A percentile compares a stretch with the other conserved stretches of the same genome.
phyloP scores from a whole-genome alignment of 2,329 filamentous ascomycete genomes.

The Chrysoporthe puriensis region DNA sequence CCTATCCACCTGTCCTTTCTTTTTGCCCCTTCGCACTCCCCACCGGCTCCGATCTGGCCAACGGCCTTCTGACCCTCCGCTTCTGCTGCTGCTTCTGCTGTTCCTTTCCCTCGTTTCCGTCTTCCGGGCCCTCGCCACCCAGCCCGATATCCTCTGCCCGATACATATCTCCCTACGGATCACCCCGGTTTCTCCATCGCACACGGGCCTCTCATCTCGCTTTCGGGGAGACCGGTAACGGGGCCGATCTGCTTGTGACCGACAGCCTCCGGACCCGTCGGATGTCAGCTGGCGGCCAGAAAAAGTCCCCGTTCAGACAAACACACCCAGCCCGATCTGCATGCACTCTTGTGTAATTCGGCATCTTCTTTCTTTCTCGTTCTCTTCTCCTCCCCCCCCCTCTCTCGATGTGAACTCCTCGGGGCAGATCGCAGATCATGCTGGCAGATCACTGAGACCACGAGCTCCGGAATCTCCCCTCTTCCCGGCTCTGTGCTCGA shows the following conservation, averaged over 20 bases:
- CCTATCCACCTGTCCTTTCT: not conserved
- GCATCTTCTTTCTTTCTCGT: too few relatives aligned
- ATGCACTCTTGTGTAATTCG: not conserved
- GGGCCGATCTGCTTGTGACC: conserved; percentile 21
- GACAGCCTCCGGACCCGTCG: conserved; percentile 24
- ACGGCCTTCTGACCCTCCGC: not conserved
- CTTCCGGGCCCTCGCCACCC: not conserved
- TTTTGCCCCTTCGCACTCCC: not conserved
- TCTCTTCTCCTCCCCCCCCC: not conserved
- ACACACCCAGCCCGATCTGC: not conserved
- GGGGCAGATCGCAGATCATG: not conserved
- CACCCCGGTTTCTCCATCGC: conserved; percentile 8
- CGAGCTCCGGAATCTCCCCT: conserved; percentile 3
- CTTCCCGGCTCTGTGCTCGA: conserved; percentile 4
- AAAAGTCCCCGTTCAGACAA: not conserved
- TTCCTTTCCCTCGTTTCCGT: conserved; percentile 5
- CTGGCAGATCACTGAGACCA: conserved; percentile 3
- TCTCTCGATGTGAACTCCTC: conserved; percentile 8
- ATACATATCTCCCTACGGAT: not conserved
- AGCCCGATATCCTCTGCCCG: conserved; percentile 8
- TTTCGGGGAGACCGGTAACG: conserved; percentile 23
- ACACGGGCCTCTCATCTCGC: conserved; percentile 20
- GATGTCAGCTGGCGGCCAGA: conserved; percentile 19
- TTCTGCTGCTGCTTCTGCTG: not conserved
- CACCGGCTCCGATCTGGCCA: not conserved